A percentile compares a stretch with the other conserved stretches of the same genome.
Conservation (phyloP, 1,139 yeast genomes). For the Saccharomyces hybrid region DNA sequence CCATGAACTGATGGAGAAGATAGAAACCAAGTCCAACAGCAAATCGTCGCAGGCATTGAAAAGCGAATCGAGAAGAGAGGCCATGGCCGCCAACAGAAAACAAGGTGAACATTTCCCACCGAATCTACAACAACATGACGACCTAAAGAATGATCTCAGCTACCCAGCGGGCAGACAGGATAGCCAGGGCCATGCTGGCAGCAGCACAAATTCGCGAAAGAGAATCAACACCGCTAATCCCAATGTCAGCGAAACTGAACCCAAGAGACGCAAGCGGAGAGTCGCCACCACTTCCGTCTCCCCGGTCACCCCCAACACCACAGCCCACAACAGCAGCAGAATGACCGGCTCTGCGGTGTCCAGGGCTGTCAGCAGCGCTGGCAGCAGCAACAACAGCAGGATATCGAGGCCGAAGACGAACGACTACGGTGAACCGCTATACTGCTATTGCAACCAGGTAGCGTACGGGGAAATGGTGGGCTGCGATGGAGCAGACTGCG, state of each 20-base stretch:
- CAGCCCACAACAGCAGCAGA: conserved; percentile 8
- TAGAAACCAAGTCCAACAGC: conserved; percentile 26
- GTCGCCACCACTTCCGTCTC: conserved; percentile 10
- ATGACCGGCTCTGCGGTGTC: conserved; percentile 6
- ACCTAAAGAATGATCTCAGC: conserved; percentile 14
- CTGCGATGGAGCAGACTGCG: conserved; percentile 91
- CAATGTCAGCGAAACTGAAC: conserved; percentile 13
- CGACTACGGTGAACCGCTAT: conserved; percentile 55
- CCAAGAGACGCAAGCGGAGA: conserved; percentile 7
- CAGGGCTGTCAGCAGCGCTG: conserved; percentile 8
- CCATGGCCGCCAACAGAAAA: conserved; percentile 73
- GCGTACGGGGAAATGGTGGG: conserved; percentile 99
- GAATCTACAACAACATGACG: background rate
- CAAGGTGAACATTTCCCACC: conserved; percentile 34
- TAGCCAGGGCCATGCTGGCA: conserved; percentile 16
- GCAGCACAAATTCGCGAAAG: conserved; percentile 9
- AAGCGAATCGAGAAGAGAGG: conserved; percentile 82
- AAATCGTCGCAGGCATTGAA: conserved; percentile 64
- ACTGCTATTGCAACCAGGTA: conserved; percentile 93
- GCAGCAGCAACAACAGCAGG: conserved; percentile 2
- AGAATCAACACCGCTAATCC: conserved; percentile 9
- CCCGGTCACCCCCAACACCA: conserved; percentile 7
- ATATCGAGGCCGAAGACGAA: conserved; percentile 20
- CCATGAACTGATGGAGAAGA: conserved; percentile 31
- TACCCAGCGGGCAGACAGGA: background rate